These are phyloP conservation scores for Micromonas pusilla DNA, from an alignment of 139 green algal species.

Conservation along the genomic window DNA sequence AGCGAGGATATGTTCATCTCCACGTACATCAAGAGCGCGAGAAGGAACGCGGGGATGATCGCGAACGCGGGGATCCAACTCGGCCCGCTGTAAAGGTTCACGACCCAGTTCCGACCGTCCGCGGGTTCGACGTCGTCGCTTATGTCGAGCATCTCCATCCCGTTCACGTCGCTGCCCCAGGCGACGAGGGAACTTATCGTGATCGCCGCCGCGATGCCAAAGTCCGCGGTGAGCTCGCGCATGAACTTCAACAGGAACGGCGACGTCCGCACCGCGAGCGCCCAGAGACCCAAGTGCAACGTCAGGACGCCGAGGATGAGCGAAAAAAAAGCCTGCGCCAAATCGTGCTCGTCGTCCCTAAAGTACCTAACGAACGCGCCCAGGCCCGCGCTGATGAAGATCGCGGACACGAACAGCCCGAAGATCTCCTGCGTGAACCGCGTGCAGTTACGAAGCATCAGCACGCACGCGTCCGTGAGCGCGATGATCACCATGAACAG, in stretches of 20 bases:
- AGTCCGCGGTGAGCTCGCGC: slow-evolving; percentile 18
- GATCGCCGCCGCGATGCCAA: slow-evolving; percentile 6
- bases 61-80: background rate
- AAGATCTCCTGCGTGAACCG: slow-evolving; percentile 25
- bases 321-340: background rate
- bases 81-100: background rate
- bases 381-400: slow-evolving; percentile 15
- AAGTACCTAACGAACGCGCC: background rate
- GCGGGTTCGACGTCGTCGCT: background rate
- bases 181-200: background rate
- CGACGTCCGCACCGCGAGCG: background rate
- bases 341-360: background rate
- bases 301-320: slow-evolving; percentile 14
- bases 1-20: slow-evolving; percentile 13
- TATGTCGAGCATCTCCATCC: background rate
- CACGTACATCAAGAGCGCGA: slow-evolving; percentile 1
- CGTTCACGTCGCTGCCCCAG: background rate
- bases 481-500: slow-evolving; percentile 21
- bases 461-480: background rate
- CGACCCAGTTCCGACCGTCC: background rate
- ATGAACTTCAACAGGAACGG: background rate
- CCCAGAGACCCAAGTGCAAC: slow-evolving; percentile 13
- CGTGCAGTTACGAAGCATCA: background rate
- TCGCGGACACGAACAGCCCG: slow-evolving; percentile 5
- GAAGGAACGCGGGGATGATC: background rate